phyloP scores from a whole-genome alignment of 2,329 filamentous ascomycete genomes.

The Diaporthe helianthi region DNA sequence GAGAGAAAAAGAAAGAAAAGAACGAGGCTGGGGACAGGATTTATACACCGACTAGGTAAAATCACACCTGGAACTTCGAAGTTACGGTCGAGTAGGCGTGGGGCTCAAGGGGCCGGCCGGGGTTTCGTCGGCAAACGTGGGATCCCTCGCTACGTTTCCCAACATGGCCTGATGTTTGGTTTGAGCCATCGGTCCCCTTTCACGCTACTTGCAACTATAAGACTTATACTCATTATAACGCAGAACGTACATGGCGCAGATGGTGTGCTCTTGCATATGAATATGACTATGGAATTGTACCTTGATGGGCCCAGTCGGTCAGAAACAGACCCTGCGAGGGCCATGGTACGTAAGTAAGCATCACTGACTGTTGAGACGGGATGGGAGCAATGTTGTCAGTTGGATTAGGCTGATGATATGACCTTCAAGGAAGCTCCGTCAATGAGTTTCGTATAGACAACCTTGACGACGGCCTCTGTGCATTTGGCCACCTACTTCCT shows the following conservation, averaged over 20 bases:
- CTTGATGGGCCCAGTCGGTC: slow-evolving; percentile 1
- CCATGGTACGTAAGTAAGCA: slow-evolving; percentile 4
- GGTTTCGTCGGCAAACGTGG: slow-evolving; percentile 12
- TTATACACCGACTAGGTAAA: neutral
- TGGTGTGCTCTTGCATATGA: neutral
- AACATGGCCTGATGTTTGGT: slow-evolving; percentile 22
- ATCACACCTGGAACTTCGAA: too few species aligned
- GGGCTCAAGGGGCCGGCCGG: slow-evolving; percentile 16
- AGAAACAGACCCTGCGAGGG: neutral
- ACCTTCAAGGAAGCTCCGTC: slow-evolving; percentile 1
- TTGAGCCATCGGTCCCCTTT: neutral
- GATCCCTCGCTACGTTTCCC: slow-evolving; percentile 17
- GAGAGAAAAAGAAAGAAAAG: too few species aligned
- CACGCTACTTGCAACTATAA: neutral
- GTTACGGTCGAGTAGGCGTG: too few species aligned
- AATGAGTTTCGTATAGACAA: slow-evolving; percentile 13
- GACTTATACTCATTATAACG: neutral
- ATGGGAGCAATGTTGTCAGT: too few species aligned
- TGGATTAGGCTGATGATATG: slow-evolving; percentile 10
- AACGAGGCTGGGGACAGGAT: neutral
- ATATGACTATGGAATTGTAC: neutral
- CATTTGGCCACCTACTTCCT: neutral
- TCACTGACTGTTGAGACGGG: too few species aligned
- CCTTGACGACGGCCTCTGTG: neutral
- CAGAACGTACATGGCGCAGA: neutral